Evolutionary conservation across 2,329 filamentous ascomycete species (phyloP), one percentile per base, ranked within the genome.

Genomic region (Pseudogymnoascus sp.): DNA sequence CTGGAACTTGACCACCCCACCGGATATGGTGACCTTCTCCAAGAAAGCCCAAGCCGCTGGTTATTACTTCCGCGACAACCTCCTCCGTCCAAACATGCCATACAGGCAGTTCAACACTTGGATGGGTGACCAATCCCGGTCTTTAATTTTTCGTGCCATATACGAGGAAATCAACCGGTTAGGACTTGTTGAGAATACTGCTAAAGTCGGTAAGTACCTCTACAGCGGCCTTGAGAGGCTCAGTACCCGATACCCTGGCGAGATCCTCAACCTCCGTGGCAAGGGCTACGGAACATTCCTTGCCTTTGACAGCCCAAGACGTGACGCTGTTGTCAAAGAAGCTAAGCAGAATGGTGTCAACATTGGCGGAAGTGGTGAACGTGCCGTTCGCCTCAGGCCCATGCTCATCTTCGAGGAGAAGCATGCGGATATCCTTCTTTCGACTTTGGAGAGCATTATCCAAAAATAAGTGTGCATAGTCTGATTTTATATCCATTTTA

Each of bases 41-140:
- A 93, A 93, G 82, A 93, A 93, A 78, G 90, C 90, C 2, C 90
- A 93, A 77, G 89, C 90, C n/a, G 90, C 90, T 10, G 90, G 90
- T 3, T 93, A 91, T 80, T 93, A 90, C 79, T 93, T 85, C 73
- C 87, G 88, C 56, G 87, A 92, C 79, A 80, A 83, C 17, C 83
- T 83, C 56, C 79, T 93, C 60, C 80, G 88, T 59, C 90, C 90
- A 23, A 91, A 92, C 77, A 90, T 90, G 79, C 87, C 90, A 35
- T 93, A 92, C 79, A 84, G 90, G 66, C 90, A 93, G 77, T 93
- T 93, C 79, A 93, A 93, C 79, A 92, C 89, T 65, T 92, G 89
- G 89, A 91, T 92, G 81, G 90, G 89, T 70, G 90, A 93, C 76
- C 89, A 90, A 63, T 86, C 88, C 40, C 86, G 88, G 65, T 88